These are phyloP conservation scores for Penicillium odoratum DNA, from an alignment of 495 filamentous ascomycete species.

Conservation along the genomic window DNA sequence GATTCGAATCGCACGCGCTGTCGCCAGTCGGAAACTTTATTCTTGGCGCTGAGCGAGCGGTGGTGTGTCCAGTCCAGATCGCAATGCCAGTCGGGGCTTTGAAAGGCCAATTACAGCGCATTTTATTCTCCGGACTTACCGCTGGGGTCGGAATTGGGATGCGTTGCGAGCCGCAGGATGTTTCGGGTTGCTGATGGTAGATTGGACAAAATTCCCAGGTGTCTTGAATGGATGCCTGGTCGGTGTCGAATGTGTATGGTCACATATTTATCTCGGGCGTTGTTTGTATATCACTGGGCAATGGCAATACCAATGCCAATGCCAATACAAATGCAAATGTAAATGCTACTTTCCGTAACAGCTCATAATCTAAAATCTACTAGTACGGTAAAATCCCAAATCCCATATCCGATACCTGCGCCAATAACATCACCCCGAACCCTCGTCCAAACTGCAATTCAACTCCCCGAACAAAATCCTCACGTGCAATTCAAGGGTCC, in stretches of 20 bases:
- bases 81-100: constrained; percentile 43
- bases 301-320: no score
- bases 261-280: no score
- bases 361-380: no score
- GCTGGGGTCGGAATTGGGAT: constrained; percentile 14
- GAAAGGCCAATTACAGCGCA: constrained; percentile 30
- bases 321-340: no score
- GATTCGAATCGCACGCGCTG: background rate
- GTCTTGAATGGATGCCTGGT: no score
- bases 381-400: background rate
- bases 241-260: no score
- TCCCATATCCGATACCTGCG: background rate
- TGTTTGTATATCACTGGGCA: no score
- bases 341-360: no score
- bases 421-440: background rate
- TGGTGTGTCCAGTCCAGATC: constrained; percentile 52
- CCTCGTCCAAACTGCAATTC: background rate
- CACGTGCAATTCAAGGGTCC: constrained; percentile 4
- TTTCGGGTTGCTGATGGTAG: background rate
- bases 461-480: background rate
- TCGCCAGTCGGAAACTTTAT: background rate
- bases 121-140: constrained; percentile 24
- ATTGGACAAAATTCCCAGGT: no score
- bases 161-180: constrained; percentile 18
- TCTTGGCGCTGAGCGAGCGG: constrained; percentile 4